Conservation (phyloP, 768 basidiomycete genomes). For the Stropharia rugosoannulata region DNA sequence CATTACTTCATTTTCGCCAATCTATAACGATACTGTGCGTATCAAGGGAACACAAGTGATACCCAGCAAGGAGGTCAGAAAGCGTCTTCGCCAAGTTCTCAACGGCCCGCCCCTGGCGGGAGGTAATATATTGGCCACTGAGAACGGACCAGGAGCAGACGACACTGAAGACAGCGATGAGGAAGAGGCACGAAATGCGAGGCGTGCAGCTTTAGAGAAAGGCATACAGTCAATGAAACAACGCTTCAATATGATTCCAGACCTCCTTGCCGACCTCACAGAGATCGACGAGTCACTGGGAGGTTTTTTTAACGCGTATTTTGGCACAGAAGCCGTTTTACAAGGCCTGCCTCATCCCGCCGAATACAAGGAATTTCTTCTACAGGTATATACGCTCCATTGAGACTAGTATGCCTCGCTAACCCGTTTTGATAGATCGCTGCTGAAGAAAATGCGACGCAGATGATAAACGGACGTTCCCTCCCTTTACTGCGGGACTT, state of each 20-base stretch:
- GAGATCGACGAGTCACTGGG: background rate
- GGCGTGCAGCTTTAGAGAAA: background rate
- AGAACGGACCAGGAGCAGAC: no score
- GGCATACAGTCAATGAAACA: background rate
- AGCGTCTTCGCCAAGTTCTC: background rate
- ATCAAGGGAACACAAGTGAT: slow-evolving; percentile 7
- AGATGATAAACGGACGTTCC: no score
- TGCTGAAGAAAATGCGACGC: no score
- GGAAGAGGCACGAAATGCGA: no score
- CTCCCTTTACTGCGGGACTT: no score
- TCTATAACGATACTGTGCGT: background rate
- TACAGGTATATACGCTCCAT: no score
- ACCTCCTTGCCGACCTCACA: background rate
- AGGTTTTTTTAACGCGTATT: background rate
- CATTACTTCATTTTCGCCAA: background rate
- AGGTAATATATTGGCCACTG: background rate
- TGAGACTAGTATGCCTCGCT: no score
- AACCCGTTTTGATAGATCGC: no score
- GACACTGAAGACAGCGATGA: no score
- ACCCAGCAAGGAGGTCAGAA: background rate
- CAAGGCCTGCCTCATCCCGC: no score
- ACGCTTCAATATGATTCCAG: background rate
- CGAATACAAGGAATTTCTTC: no score
- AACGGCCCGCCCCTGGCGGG: background rate
- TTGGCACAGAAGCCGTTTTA: background rate